These are phyloP conservation scores for Immersiporthe knoxdaviesiana DNA, from an alignment of 2,329 filamentous ascomycete species.

Conservation along the genomic window DNA sequence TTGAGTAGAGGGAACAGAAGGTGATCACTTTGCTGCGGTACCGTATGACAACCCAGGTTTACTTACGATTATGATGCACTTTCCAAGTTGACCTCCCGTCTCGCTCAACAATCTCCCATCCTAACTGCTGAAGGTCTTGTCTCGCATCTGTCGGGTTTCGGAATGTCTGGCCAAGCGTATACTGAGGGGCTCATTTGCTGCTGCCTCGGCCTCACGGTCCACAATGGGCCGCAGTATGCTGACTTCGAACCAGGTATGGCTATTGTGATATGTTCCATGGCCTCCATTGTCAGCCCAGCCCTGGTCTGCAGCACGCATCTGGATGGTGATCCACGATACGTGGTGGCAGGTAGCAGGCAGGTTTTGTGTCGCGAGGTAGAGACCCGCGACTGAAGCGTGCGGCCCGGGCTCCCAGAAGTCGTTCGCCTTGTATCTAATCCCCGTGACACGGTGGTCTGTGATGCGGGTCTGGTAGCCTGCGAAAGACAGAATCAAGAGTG, in stretches of 20 bases:
- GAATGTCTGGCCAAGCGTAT: background rate
- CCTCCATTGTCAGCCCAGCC: constrained; percentile 32
- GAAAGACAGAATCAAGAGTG: background rate
- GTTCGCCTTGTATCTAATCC: background rate
- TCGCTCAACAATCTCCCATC: constrained; percentile 1
- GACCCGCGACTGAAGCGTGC: constrained; percentile 8
- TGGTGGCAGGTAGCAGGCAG: constrained; percentile 9
- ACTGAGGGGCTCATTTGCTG: background rate
- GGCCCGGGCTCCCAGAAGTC: constrained; percentile 13
- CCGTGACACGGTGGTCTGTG: background rate
- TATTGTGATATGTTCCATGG: constrained; percentile 30
- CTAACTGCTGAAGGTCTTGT: background rate
- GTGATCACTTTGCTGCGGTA: background rate
- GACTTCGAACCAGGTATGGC: constrained; percentile 33
- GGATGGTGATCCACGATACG: constrained; percentile 29
- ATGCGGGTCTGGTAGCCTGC: constrained; percentile 8
- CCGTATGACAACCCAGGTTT: background rate
- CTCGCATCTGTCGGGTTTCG: background rate
- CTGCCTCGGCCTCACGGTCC: background rate
- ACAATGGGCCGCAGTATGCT: constrained; percentile 30
- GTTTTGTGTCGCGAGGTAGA: constrained; percentile 8
- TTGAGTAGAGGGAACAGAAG: background rate
- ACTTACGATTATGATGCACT: constrained; percentile 18
- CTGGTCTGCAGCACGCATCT: constrained; percentile 31
- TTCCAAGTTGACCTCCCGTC: background rate